These are phyloP conservation scores for Purpureocillium lavendulum DNA, from an alignment of 2,329 filamentous ascomycete genomes.

Conservation along the genomic window DNA sequence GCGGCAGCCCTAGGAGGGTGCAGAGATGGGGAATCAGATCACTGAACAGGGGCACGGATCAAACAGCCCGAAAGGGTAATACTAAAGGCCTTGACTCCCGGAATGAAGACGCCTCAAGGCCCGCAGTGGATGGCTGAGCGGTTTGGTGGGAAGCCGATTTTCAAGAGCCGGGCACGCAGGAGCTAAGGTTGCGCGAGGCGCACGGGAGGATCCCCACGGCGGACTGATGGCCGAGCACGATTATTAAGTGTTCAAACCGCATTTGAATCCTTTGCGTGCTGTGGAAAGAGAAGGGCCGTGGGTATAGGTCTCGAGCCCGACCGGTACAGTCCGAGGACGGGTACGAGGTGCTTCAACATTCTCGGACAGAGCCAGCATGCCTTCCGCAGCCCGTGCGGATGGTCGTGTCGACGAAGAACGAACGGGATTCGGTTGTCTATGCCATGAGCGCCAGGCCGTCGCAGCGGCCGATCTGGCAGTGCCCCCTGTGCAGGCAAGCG, in stretches of 20 bases:
- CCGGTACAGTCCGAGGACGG: too few species aligned
- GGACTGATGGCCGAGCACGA: background rate
- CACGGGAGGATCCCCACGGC: constrained; percentile 1
- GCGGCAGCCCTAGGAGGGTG: constrained; percentile 7
- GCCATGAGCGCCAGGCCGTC: too few species aligned
- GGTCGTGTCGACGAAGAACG: too few species aligned
- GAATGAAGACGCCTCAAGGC: constrained; percentile 6
- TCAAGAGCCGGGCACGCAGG: background rate
- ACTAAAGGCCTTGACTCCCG: constrained; percentile 21
- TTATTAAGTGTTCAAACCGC: background rate
- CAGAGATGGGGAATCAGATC: constrained; percentile 13
- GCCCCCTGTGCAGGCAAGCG: too few species aligned
- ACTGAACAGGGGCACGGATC: constrained; percentile 26
- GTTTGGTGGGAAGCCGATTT: background rate
- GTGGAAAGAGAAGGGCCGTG: too few species aligned
- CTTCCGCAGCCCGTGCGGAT: too few species aligned
- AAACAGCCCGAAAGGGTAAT: constrained; percentile 30
- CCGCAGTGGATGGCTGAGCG: background rate
- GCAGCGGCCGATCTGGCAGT: too few species aligned
- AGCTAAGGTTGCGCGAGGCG: constrained; percentile 1
- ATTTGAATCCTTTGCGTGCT: background rate
- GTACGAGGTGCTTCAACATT: too few species aligned
- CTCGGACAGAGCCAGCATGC: too few species aligned
- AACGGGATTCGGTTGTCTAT: too few species aligned
- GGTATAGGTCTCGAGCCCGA: too few species aligned